Base-by-base conservation (phyloP, 2,329 filamentous ascomycete genomes). In the Fusarium sp. region DNA sequence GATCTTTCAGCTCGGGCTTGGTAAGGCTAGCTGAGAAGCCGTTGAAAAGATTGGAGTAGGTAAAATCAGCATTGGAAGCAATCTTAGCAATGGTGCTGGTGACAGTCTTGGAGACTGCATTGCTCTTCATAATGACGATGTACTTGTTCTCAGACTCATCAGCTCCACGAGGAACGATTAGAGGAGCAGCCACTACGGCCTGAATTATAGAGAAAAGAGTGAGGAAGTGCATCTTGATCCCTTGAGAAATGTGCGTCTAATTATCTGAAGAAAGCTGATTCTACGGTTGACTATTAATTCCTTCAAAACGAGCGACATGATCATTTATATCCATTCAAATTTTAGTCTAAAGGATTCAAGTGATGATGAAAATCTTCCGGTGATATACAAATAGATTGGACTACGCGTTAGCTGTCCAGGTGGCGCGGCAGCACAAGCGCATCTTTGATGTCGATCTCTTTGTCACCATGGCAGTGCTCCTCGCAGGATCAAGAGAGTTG, bases 311-410 rank as follows among this genome's bases (percentile, higher is more conserved):
- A 27, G 3, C 17, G 2, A 5, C 2, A 11, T 26, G 11, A 12
- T n/a, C 7, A 4, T 26, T 6, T 35, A 15, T 38, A 27, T 4
- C 37, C 2, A 27, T 10, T 5, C 4, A 27, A 15, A n/a, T 3
- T 4, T 20, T 14, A 5, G 2, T 7, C 9, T 4, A 23, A 38
- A 27, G 4, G 13, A 17, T 38, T 17, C 6, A 2, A 6, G 14
- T 0, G 0, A 27, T n/a, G 12, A 2, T 27, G 1, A 26, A 6
- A 15, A 15, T 7, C 7, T 26, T 10, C 1, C 7, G 7, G 8
- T 7, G 6, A 52, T 26, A 37, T 7, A 11, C 33, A n/a, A 15
- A 6, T 15, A 14, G 11, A 37, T 9, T 26, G 5, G 13, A 4
- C 2, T 18, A 18, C 11, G 7, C 32, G 5, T 10, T 35, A 35